Evolutionary conservation across 2,329 filamentous ascomycete species (phyloP), one percentile per base, ranked within the genome.

Genomic region (Thermoascus crustaceus): DNA sequence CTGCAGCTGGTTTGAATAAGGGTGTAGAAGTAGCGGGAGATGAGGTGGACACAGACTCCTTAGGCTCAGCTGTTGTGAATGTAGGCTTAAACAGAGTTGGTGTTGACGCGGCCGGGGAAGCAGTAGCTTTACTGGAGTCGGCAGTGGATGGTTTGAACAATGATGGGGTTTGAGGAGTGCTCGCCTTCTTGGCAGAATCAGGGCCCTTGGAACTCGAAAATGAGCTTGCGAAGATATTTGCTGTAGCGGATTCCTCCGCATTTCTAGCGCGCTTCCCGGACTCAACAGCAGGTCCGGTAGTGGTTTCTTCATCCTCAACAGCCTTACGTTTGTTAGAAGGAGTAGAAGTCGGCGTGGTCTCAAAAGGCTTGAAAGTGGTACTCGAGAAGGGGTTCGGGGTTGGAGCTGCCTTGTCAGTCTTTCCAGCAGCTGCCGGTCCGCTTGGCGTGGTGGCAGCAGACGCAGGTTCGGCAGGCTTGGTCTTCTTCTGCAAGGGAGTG

Each of bases 171-270:
- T n/a, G n/a, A n/a, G n/a, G n/a, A n/a, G n/a, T n/a, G n/a, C n/a
- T n/a, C n/a, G n/a, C n/a, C n/a, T n/a, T n/a, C n/a, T n/a, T n/a
- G n/a, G n/a, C n/a, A n/a, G n/a, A n/a, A 5, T 29, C 43, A 3
- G 44, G 32, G 8, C 42, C 39, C 30, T 46, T 47, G 3, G 51
- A 49, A 14, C 46, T 44, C 2, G 49, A 53, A 13, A 55, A 54
- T 7, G 54, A 47, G 32, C 44, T 47, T 11, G 53, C 54, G 26
- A 57, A 58, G 7, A 56, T 52, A 37, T 37, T 54, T 7, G 53
- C 52, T 7, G 53, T 57, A 3, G 46, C 46, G 13, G 20, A 11
- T 7, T 24, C 29, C 14, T 43, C 42, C 8, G 37, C 29, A 16
- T 9, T 24, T 9, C 26, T 14, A 3, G 26, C 6, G 14, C 49